Conservation (phyloP, 2,329 filamentous ascomycete species). For the Colletotrichum magnum region DNA sequence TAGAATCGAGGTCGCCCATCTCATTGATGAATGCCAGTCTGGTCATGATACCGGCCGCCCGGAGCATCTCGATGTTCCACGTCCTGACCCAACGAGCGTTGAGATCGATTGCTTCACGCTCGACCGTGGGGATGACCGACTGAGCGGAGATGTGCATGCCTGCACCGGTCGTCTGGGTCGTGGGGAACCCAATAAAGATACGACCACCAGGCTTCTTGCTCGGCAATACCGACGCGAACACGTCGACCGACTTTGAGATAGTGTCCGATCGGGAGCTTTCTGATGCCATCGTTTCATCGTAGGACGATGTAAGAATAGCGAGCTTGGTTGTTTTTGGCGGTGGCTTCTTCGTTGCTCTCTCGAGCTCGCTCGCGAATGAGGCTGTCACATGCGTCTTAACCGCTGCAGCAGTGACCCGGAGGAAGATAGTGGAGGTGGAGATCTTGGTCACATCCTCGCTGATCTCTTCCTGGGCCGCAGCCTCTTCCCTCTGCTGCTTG, state of each 20-base stretch:
- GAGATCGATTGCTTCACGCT: slow-evolving; percentile 95
- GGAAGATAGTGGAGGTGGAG: slow-evolving; percentile 85
- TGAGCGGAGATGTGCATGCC: slow-evolving; percentile 96
- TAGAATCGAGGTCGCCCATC: slow-evolving; percentile 81
- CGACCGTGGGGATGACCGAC: slow-evolving; percentile 96
- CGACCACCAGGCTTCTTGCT: slow-evolving; percentile 85
- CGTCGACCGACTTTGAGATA: slow-evolving; percentile 75
- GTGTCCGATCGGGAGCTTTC: slow-evolving; percentile 65
- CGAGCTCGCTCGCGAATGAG: slow-evolving; percentile 85
- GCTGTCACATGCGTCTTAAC: slow-evolving; percentile 82
- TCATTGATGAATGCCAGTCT: slow-evolving; percentile 90
- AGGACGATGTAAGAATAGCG: slow-evolving; percentile 91
- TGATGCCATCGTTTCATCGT: slow-evolving; percentile 82
- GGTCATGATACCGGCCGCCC: slow-evolving; percentile 90
- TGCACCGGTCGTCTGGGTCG: slow-evolving; percentile 94
- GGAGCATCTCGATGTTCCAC: slow-evolving; percentile 95
- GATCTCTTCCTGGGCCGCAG: slow-evolving; percentile 72
- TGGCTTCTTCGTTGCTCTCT: slow-evolving; percentile 96
- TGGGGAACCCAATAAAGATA: slow-evolving; percentile 98
- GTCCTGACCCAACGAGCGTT: slow-evolving; percentile 95
- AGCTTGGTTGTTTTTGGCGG: slow-evolving; percentile 90
- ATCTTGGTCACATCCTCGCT: slow-evolving; percentile 79
- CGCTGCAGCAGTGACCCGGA: slow-evolving; percentile 87
- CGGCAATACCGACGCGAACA: slow-evolving; percentile 92
- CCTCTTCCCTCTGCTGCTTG: slow-evolving; percentile 74